Evolutionary conservation across 1,284 basidiomycete species (phyloP), one percentile per base, ranked within the genome.

Genomic region (Puccinia horiana): DNA sequence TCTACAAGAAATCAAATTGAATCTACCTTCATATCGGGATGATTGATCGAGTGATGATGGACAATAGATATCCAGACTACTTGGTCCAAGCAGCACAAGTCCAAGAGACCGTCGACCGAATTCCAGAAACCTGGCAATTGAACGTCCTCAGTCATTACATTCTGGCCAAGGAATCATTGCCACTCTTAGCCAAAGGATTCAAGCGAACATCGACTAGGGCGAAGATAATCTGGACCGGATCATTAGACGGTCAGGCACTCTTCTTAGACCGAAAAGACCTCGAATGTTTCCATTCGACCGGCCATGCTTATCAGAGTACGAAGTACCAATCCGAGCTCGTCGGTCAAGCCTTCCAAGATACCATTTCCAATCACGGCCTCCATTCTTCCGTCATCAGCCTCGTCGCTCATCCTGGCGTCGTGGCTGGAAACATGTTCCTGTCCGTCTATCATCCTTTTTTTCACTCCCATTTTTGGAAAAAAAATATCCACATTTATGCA

Each of bases 311-410:
- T 84, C 86, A 87, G 72, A 85, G 85, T 54, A 85, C 85, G 67
- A 87, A 87, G 83, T 87, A 86, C 69, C 87, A 87, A 76, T 86
- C 86, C 80, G 87, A 87, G 79, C 84, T 87, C 14, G 84, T 85
- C 9, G 86, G 86, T 0, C 83, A 86, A 29, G 86, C 84, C 6
- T 83, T 87, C 69, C 85, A 87, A 63, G 85, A 86, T 56, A 84
- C 84, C 40, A 83, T 87, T 26, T 2, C 26, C 12, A 47, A 61
- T 23, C 58, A 40, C 32, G 72, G 72, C 16, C 58, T 72, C 18
- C 40, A 75, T 56, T 26, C 29, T 23, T 23, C 42, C 14, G 52
- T 82, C n/a, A 29, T 69, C 56, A 85, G 84, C 63, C 85, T 84
- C 80, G 83, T 86, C 35, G 83, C 85, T 8, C 87, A 87, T 75